A percentile compares a stretch with the other conserved stretches of the same genome.
Conservation (phyloP, 148 eudicot genomes). For the Vaccinium myrtillus region DNA sequence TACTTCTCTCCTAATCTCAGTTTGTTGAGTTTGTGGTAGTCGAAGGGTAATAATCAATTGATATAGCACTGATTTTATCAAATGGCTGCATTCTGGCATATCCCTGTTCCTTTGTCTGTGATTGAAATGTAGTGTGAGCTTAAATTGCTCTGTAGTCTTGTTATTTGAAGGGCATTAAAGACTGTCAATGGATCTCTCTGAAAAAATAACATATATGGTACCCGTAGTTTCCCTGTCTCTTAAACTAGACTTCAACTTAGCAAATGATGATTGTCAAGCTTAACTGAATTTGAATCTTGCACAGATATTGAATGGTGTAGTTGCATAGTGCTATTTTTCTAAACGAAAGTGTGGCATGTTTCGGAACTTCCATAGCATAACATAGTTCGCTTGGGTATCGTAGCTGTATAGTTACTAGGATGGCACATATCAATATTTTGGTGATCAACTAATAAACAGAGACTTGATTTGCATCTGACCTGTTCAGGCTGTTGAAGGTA, state of each 20-base stretch:
- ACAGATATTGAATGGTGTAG: background rate
- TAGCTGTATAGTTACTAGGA: background rate
- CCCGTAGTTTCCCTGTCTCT: background rate
- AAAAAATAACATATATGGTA: background rate
- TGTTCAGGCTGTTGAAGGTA: constrained; percentile 76
- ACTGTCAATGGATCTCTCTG: background rate
- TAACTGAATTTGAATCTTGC: background rate
- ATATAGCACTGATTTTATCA: background rate
- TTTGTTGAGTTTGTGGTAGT: background rate
- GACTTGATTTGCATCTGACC: constrained; percentile 22
- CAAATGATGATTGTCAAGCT: background rate
- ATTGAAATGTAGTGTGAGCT: constrained; percentile 7
- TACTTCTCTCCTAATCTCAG: too few species aligned
- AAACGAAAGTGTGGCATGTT: background rate
- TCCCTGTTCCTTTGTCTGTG: background rate
- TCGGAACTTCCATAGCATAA: background rate
- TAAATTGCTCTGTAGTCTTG: background rate
- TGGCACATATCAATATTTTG: background rate
- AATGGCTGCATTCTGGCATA: background rate
- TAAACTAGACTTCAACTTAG: background rate
- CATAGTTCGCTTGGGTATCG: background rate
- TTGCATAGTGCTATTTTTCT: background rate
- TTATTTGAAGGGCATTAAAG: background rate
- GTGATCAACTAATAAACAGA: background rate
- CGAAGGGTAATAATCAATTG: background rate